Base-by-base conservation (phyloP, 306 rosid genomes). In the Inga oerstediana region DNA sequence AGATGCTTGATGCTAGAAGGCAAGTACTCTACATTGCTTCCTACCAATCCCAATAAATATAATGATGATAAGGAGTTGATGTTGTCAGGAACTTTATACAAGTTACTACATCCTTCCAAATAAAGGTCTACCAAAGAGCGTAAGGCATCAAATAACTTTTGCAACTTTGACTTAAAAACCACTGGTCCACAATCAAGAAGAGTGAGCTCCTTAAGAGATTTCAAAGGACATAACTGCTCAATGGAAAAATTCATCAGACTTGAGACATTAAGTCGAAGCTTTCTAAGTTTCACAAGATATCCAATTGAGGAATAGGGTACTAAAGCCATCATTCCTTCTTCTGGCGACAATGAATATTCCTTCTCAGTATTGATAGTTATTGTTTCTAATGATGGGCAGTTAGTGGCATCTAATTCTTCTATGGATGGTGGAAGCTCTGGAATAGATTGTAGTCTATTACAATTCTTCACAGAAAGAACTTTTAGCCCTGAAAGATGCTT, bases 171-270 rank as follows among this genome's bases (percentile, higher is more conserved):
- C 6, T 13, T 16, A 45, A 51, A 75, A 81, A 74, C 6, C 13
- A 2, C n/a, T 22, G 22, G 22, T 22, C 59, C n/a, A 19, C 84
- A 65, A 2, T 24, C 72, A 24, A 24, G 17, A 65, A 75, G 75
- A 51, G 43, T 46, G 11, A 81, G 80, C 32, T 65, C 69, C 66
- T n/a, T 22, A 0, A 74, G 80, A 74, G 45, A 81, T 81, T 20
- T 48, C 32, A 81, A 15, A 6, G 15, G 24, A 81, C 54, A 56
- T 81, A 74, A 49, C 27, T 61, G 52, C 13, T 74, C 35, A 43
- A 44, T 62, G 16, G 80, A 46, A 49, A 81, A 56, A 9, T 74
- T 46, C 71, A 62, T 64, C 4, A 81, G 80, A 46, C 15, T 62
- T 14, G 67, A 58, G 37, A 43, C 54, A 72, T 5, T 10, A 17